Evolutionary conservation across 768 basidiomycete genomes (phyloP).

Genomic region (Cystoderma amianthinum): DNA sequence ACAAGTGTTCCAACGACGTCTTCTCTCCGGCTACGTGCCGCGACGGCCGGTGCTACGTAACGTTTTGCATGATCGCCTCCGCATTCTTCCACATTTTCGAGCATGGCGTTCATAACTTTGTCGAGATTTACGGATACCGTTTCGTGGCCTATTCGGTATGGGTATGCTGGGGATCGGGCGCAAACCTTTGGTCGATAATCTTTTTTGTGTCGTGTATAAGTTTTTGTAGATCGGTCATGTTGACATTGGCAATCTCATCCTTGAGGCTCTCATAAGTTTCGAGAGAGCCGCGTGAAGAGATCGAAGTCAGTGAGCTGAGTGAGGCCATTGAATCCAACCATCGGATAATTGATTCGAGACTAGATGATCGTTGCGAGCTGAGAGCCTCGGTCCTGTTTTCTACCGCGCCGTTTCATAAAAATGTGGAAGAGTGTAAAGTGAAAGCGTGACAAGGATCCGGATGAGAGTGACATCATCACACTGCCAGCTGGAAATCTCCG

Average conservation of each 20-base stretch:
- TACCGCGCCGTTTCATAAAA: too few species aligned
- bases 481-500: too few species aligned
- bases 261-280: constrained; percentile 6
- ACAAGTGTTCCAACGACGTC: constrained; percentile 8
- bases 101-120: constrained; percentile 11
- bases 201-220: constrained; percentile 7
- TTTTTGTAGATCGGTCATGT: constrained; percentile 5
- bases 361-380: too few species aligned
- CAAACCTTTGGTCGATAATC: constrained; percentile 4
- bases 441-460: too few species aligned
- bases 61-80: too few species aligned
- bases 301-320: constrained; percentile 4
- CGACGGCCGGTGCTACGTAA: constrained; percentile 10
- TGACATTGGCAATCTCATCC: constrained; percentile 2
- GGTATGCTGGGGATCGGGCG: too few species aligned
- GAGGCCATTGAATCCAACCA: background rate
- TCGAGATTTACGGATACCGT: too few species aligned
- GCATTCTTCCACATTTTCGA: constrained; percentile 7
- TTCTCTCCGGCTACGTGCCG: constrained; percentile 7
- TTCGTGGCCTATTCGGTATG: too few species aligned
- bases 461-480: too few species aligned
- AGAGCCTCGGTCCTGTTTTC: too few species aligned
- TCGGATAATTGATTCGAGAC: too few species aligned
- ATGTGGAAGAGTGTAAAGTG: too few species aligned
- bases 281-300: constrained; percentile 5